phyloP scores from a whole-genome alignment of 306 rosid genomes.

The Hippophae rhamnoides region DNA sequence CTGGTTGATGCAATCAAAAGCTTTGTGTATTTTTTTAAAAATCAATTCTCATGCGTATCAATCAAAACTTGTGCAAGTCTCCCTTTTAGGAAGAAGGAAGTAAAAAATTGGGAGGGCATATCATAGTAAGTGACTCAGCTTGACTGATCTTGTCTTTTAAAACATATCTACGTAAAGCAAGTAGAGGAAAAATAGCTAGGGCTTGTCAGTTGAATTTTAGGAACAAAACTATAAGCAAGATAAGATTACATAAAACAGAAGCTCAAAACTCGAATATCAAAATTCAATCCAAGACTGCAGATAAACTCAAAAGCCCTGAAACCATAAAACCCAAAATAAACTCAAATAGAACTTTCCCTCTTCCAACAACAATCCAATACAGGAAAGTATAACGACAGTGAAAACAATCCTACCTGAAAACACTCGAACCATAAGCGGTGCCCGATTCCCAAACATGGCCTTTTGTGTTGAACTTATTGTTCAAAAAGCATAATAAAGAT shows the following conservation, averaged over 20 bases:
- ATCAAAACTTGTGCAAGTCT: neutral
- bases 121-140: no score
- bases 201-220: neutral
- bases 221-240: neutral
- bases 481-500: neutral
- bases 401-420: constrained; percentile 28
- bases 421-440: constrained; percentile 16
- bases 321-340: neutral
- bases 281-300: neutral
- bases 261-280: neutral
- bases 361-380: neutral
- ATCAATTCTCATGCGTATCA: constrained; percentile 4
- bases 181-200: neutral
- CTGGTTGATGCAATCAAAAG: neutral
- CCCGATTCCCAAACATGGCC: constrained; percentile 26
- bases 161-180: neutral
- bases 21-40: constrained; percentile 1
- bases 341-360: neutral
- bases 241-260: neutral
- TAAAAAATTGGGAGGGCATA: no score
- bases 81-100: no score
- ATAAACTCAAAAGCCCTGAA: neutral
- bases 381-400: neutral
- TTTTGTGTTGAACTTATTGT: constrained; percentile 5
- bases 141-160: no score